Conservation (phyloP, 306 rosid genomes). For the Acacia crassicarpa region DNA sequence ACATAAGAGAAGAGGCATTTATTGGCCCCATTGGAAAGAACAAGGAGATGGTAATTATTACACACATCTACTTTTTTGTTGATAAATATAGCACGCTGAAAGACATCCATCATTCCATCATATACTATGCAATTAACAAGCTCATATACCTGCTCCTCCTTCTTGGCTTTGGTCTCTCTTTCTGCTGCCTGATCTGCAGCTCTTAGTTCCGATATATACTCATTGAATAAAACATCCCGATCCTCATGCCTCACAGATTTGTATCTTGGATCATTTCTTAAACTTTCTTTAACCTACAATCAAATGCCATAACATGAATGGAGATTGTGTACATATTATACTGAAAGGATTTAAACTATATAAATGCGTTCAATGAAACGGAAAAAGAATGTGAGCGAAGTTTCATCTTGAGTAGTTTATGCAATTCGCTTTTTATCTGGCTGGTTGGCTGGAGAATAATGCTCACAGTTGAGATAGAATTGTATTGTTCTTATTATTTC, state of each 20-base stretch:
- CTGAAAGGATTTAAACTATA: not conserved
- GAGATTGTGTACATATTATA: not conserved
- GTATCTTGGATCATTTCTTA: conserved; percentile 85
- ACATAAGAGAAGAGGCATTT: conserved; percentile 5
- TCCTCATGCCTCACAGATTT: conserved; percentile 83
- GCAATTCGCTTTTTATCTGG: not conserved
- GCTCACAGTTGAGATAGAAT: not conserved
- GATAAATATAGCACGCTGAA: not conserved
- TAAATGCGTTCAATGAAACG: not conserved
- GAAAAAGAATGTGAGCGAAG: not conserved
- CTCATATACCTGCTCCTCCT: conserved; percentile 82
- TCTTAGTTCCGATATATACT: conserved; percentile 77
- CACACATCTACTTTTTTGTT: not conserved
- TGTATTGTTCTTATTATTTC: not conserved
- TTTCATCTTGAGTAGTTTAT: not conserved
- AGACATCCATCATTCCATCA: not conserved
- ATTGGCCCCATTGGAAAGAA: conserved; percentile 9
- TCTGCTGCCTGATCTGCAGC: conserved; percentile 77
- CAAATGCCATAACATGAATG: conserved; percentile 26
- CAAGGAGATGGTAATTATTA: not conserved
- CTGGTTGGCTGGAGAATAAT: not conserved
- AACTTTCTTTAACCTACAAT: conserved; percentile 78
- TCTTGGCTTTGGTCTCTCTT: conserved; percentile 72
- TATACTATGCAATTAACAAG: conserved; percentile 12
- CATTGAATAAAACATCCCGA: conserved; percentile 73